Conservation (phyloP, 2,329 filamentous ascomycete genomes). For the Penicillium decumbens region DNA sequence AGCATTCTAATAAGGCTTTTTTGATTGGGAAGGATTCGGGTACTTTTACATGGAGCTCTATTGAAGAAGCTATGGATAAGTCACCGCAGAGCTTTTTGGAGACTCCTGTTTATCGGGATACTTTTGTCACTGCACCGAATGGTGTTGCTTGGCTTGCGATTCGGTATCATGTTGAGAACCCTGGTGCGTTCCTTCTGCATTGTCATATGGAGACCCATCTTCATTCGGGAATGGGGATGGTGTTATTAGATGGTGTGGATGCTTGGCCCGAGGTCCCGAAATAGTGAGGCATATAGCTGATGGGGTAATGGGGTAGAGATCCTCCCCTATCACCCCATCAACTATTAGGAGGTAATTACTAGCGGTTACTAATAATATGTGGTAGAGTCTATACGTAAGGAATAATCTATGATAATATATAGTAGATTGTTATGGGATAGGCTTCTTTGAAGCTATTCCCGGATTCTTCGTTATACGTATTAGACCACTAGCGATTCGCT, state of each 20-base stretch:
- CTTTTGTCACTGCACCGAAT: slow-evolving; percentile 39
- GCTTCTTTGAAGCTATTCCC: too few species aligned
- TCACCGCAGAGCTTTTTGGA: slow-evolving; percentile 51
- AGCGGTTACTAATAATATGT: too few species aligned
- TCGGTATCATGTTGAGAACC: slow-evolving; percentile 47
- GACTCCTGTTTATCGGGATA: slow-evolving; percentile 52
- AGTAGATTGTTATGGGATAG: too few species aligned
- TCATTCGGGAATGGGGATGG: slow-evolving; percentile 46
- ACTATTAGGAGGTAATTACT: too few species aligned
- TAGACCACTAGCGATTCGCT: too few species aligned
- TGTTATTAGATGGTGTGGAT: slow-evolving; percentile 48
- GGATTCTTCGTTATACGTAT: too few species aligned
- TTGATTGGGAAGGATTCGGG: slow-evolving; percentile 47
- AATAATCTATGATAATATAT: too few species aligned
- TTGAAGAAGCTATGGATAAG: slow-evolving; percentile 50
- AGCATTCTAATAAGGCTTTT: slow-evolving; percentile 59
- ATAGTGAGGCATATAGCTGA: neutral
- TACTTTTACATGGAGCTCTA: slow-evolving; percentile 49
- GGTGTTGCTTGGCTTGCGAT: slow-evolving; percentile 42
- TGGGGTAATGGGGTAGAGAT: too few species aligned
- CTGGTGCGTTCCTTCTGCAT: slow-evolving; percentile 49
- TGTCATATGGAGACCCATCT: slow-evolving; percentile 51
- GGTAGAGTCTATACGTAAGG: too few species aligned
- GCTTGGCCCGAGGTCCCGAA: slow-evolving; percentile 30
- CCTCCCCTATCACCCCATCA: too few species aligned